These are phyloP conservation scores for Isabelozyma rhagii DNA, from an alignment of 805 yeast genomes.

Conservation along the genomic window DNA sequence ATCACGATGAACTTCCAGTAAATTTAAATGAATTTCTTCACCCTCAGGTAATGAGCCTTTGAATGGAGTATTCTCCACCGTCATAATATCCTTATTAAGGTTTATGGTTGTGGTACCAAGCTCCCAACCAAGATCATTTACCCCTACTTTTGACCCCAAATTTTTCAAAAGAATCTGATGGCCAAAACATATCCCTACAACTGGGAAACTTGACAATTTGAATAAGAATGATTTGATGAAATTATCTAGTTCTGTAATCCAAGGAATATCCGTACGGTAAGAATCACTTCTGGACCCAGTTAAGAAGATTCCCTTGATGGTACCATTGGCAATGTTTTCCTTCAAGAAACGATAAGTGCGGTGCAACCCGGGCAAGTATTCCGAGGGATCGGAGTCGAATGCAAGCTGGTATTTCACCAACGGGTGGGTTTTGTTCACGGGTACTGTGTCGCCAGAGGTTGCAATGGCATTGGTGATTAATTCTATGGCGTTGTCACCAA, in stretches of 20 bases:
- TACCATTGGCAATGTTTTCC: conserved; percentile 19
- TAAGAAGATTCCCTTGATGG: conserved; percentile 41
- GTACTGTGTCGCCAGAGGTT: conserved; percentile 1
- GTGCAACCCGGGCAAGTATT: conserved; percentile 6
- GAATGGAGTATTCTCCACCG: conserved; percentile 21
- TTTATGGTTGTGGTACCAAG: conserved; percentile 53
- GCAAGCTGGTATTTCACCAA: conserved; percentile 38
- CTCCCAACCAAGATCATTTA: conserved; percentile 72
- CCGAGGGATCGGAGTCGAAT: conserved; percentile 13
- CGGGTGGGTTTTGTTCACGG: conserved; percentile 14
- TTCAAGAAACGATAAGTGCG: conserved; percentile 14
- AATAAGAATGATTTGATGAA: conserved; percentile 24
- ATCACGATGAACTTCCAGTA: conserved; percentile 38
- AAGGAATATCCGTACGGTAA: conserved; percentile 32
- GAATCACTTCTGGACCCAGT: conserved; percentile 55
- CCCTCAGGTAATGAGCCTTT: conserved; percentile 33
- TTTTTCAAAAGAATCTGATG: conserved; percentile 76
- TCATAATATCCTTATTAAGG: conserved; percentile 40
- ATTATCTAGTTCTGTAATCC: conserved; percentile 40
- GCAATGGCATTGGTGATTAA: conserved; percentile 20
- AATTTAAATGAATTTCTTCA: conserved; percentile 41
- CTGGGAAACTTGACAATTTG: conserved; percentile 25
- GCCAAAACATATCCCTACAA: conserved; percentile 81
- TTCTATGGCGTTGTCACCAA: conserved; percentile 45
- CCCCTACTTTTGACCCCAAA: conserved; percentile 56